Evolutionary conservation across 352 stramenopile species (phyloP), one percentile per base, ranked within the genome.

Genomic region (Globisporangium takayamanum): DNA sequence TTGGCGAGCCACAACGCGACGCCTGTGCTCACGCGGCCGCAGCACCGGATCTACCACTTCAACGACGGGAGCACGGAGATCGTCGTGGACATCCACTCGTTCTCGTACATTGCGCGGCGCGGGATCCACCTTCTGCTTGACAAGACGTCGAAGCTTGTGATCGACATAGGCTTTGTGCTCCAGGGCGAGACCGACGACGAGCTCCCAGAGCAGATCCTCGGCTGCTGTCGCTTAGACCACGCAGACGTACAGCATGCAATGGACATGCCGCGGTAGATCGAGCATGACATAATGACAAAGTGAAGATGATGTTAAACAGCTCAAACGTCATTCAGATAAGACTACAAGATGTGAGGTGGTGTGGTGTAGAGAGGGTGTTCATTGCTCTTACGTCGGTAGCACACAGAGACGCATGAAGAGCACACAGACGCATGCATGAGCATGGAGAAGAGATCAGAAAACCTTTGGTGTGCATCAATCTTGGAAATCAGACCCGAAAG

Each of bases 401-500:
- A 22, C 22, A 22, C 22, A 22, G 22, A 48, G 42, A 48, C 48
- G 2, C 41, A 22, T 22, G 14, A 18, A 22, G 14, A 39, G 26
- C 5, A 39, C 22, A 22, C 22, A 30, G 37, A 5, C 10, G 18
- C 48, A 53, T 22, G 26, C 18, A 39, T n/a, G 8, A 41, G 46
- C 7, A n/a, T 22, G 20, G 14, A 30, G 6, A 28, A 51, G 58
- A 57, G 57, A 33, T 92, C 83, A 92, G 83, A 70, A 85, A 71
- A 78, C 80, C 71, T 87, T 70, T 67, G 73, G 61, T 62, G 80
- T 90, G 60, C 83, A 90, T 92, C 83, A 92, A 69, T 73, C 72
- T 89, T 59, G 80, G 78, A 89, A 83, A 89, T 93, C 83, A 91
- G 83, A 86, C 83, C 83, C 83, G 83, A 93, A 93, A 93, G 83